Percentiles rank a stretch among this genome's conserved stretches.
phyloP scores from a whole-genome alignment of 1,139 yeast genomes.

The Ogataea hybrid region DNA sequence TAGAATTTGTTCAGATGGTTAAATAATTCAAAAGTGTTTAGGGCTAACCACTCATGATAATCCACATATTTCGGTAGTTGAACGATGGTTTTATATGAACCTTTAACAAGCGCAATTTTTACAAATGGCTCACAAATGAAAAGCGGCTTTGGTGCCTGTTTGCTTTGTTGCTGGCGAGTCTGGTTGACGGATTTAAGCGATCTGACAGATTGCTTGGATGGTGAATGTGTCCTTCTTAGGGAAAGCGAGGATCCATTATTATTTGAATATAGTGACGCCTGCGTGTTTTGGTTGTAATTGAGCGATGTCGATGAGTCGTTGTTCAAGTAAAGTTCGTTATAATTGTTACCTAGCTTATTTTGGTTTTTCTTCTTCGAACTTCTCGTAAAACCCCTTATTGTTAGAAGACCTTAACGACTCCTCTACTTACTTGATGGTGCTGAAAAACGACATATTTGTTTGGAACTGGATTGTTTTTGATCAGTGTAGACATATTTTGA shows the following conservation, averaged over 20 bases:
- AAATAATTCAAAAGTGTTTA: constrained; percentile 87
- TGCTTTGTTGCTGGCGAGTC: constrained; percentile 25
- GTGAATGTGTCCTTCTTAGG: constrained; percentile 33
- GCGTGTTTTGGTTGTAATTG: constrained; percentile 12
- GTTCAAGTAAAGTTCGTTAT: constrained; percentile 24
- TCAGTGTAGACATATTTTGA: not conserved
- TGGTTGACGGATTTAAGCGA: constrained; percentile 31
- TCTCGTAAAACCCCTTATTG: constrained; percentile 59
- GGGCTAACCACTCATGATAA: constrained; percentile 91
- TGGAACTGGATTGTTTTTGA: no score
- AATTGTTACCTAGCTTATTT: constrained; percentile 25
- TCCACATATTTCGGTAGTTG: constrained; percentile 95
- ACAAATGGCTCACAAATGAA: constrained; percentile 93
- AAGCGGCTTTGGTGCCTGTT: constrained; percentile 39
- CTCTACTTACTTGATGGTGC: constrained; percentile 39
- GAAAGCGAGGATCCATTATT: constrained; percentile 37
- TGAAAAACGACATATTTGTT: constrained; percentile 40
- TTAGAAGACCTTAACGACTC: constrained; percentile 25
- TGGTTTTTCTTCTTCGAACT: constrained; percentile 49
- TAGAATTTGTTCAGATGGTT: constrained; percentile 84
- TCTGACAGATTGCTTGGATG: constrained; percentile 33
- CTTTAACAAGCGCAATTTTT: constrained; percentile 91
- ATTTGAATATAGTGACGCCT: constrained; percentile 30
- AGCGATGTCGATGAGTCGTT: constrained; percentile 30
- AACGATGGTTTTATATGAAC: constrained; percentile 95